phyloP scores from a whole-genome alignment of 78 protist genomes.

The Pelomyxa schiedti region DNA sequence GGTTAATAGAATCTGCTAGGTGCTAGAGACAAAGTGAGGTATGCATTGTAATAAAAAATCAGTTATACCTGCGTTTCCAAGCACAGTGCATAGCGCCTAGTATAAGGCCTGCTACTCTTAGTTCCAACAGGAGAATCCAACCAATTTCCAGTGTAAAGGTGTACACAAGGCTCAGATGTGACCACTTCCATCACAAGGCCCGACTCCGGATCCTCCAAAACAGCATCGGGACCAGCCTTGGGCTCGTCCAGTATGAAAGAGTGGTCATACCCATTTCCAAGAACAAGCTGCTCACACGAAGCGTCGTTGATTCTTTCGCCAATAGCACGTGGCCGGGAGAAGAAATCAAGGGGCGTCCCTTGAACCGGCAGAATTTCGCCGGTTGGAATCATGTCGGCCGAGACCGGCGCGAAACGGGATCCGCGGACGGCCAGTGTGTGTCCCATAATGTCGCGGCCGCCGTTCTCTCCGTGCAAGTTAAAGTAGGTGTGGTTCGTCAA shows the following conservation, averaged over 20 bases:
- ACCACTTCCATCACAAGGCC: conserved; percentile 5
- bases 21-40: no score
- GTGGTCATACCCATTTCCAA: conserved; percentile 34
- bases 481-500: conserved; percentile 43
- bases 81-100: not conserved
- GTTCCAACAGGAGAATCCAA: not conserved
- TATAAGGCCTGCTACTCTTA: conserved; percentile 7
- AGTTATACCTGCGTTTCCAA: no score
- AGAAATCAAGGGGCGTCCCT: conserved; percentile 20
- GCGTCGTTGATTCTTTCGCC: conserved; percentile 17
- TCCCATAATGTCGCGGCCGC: conserved; percentile 9
- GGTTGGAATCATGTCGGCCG: conserved; percentile 21
- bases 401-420: conserved; percentile 1
- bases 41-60: no score
- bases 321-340: not conserved
- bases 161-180: conserved; percentile 37
- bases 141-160: conserved; percentile 39
- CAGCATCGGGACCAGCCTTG: not conserved
- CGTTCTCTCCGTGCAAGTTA: conserved; percentile 20
- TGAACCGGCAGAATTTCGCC: conserved; percentile 14
- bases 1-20: no score
- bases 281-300: not conserved
- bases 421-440: conserved; percentile 9
- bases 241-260: conserved; percentile 7
- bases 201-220: not conserved